Conservation (phyloP, 257 asterid genomes). For the Jacaranda copaia region DNA sequence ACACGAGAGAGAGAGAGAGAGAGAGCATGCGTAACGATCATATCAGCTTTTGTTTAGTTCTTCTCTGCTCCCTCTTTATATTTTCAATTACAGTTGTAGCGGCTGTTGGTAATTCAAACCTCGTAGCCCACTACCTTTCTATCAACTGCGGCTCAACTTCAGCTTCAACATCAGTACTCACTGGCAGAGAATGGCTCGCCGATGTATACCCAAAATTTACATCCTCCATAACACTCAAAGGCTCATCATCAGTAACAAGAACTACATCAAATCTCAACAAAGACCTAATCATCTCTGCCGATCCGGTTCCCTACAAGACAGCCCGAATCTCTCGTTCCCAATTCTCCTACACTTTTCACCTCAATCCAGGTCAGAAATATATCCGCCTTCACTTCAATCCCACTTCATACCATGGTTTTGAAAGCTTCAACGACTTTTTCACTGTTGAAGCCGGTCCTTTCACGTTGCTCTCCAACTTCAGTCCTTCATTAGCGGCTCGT, state of each 20-base stretch:
- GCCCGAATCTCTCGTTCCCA: conserved; percentile 50
- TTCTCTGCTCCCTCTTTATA: conserved; percentile 29
- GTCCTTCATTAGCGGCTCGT: conserved; percentile 53
- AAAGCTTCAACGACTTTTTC: conserved; percentile 39
- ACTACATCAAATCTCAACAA: neutral
- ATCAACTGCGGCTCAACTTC: conserved; percentile 52
- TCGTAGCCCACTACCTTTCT: conserved; percentile 30
- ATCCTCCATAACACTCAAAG: conserved; percentile 14
- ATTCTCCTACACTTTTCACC: conserved; percentile 50
- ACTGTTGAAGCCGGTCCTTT: conserved; percentile 53
- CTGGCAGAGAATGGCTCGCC: conserved; percentile 41
- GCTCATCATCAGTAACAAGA: conserved; percentile 40
- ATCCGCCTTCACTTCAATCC: conserved; percentile 61
- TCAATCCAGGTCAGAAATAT: conserved; percentile 54
- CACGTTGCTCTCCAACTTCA: conserved; percentile 52
- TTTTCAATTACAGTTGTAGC: neutral
- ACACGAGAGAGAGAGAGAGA: no score
- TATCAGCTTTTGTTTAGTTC: neutral
- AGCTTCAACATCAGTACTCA: conserved; percentile 26
- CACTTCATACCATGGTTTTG: conserved; percentile 32
- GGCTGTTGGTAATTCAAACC: neutral
- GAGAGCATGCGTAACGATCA: conserved; percentile 32
- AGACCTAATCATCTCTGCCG: conserved; percentile 1
- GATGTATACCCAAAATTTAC: conserved; percentile 25
- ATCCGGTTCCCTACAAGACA: conserved; percentile 48